Base-by-base conservation (phyloP, 2,329 filamentous ascomycete genomes). In the Pseudocercospora vitis region DNA sequence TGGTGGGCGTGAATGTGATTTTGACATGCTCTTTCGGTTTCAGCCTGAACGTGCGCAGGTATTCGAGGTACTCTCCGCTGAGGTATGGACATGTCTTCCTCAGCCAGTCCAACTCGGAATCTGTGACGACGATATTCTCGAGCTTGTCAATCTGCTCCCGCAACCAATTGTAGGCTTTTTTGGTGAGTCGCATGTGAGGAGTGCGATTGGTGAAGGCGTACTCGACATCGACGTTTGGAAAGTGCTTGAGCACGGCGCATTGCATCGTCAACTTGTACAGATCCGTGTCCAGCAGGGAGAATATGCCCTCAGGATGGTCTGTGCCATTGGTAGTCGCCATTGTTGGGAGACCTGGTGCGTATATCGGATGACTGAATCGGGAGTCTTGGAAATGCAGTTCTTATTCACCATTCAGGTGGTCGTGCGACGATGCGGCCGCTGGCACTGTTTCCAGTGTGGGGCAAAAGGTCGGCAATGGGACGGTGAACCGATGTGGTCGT, bases 181-280 rank as follows among this genome's bases (percentile, higher is more conserved):
- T 83, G 21, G 84, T 95, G 55, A 99, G 78, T 70, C 91, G 91
- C 84, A 96, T 95, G 57, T 96, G 85, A 6, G 90, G 89, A 1
- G 94, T 99, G 47, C 94, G 87, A 71, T 99, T 99, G 48, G 91
- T 97, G 75, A 95, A 96, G 55, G 88, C 84, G 69, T 97, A 99
- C 2, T 89, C 91, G 54, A 97, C 94, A 39, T 86, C 82, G 53
- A 78, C 76, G 54, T 91, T 80, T 28, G 87, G 87, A 72, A 95
- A 97, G 76, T 91, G 95, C 73, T 95, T 95, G 63, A 95, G 81
- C 61, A 97, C 87, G 57, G 91, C 91, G 70, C 89, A 96, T 86
- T 99, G 94, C 94, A 99, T 99, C 16, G 94, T 99, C 73, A 99
- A 75, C 74, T 99, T 99, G 82, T 96, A 99, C 57, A 99, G 73